Base-by-base conservation (phyloP, 108 stramenopile species). In the Stephanodiscus triporus region DNA sequence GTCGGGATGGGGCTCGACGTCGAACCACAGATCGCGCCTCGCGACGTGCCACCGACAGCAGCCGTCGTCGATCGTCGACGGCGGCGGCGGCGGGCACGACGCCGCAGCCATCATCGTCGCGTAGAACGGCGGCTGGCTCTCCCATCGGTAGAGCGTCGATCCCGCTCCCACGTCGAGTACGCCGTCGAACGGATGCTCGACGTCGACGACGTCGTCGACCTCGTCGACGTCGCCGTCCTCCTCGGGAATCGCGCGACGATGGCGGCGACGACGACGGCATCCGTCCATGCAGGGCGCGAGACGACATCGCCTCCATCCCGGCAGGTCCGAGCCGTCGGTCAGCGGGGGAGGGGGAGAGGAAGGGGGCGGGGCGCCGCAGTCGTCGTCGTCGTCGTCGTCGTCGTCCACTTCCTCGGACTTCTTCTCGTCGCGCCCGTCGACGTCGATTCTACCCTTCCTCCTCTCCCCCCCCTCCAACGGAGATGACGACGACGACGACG, bases 271-370 rank as follows among this genome's bases (percentile, higher is more conserved):
- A 11, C 30, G 30, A 0, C 17, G 27, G n/a, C 24, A 68, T 50
- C 49, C 19, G 29, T 42, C 19, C 36, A 69, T 51, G 17, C 66
- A 56, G 9, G 79, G 70, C 20, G 88, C 81, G 17, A 91, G 65
- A 40, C 75, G 45, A 23, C 68, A 56, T 4, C 71, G 34, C 57
- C 93, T 82, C 89, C 89, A 94, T 19, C 89, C 88, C 17, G 86
- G 84, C 16, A 94, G 37, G 64, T 94, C 93, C 61, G 89, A 88
- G n/a, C 93, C 93, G 70, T 91, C 91, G 9, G 88, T 77, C 38
- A 92, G 71, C 8, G 91, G 86, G 17, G 79, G 53, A 2, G 53
- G 24, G 2, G 23, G 53, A 5, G 26, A 9, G 4, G 36, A 27
- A 20, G 60, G 58, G 17, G 11, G 1, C 5, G 34, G 0, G 34